A percentile compares a stretch with the other conserved stretches of the same genome.
phyloP scores from a whole-genome alignment of 2,329 filamentous ascomycete genomes.

The Cladosporium velox region DNA sequence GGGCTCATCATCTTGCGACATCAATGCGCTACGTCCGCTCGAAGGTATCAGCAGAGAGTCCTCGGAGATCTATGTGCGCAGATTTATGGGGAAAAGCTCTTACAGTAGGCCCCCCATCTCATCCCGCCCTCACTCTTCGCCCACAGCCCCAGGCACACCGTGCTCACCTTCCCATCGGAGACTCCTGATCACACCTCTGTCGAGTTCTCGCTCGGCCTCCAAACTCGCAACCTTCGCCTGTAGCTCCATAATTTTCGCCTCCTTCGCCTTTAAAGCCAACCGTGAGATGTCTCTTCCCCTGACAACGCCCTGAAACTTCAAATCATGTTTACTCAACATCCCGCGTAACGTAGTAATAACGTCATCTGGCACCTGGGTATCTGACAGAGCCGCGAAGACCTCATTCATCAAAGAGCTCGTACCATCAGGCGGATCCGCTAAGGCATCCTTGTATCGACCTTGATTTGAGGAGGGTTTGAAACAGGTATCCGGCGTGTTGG shows the following conservation, averaged over 20 bases:
- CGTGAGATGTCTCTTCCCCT: constrained; percentile 67
- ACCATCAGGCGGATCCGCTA: constrained; percentile 30
- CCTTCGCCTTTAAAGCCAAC: constrained; percentile 62
- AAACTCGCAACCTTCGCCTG: constrained; percentile 63
- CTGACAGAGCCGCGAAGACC: constrained; percentile 28
- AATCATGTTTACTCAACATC: constrained; percentile 58
- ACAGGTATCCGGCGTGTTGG: not conserved
- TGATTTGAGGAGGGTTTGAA: constrained; percentile 28
- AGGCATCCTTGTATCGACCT: constrained; percentile 30
- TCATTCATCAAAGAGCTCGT: constrained; percentile 30
- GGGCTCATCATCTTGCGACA: no score
- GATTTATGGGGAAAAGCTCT: not conserved
- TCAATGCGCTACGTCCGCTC: not conserved
- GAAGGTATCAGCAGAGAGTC: not conserved
- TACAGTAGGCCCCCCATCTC: not conserved
- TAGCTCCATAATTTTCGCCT: constrained; percentile 66
- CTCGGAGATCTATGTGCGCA: not conserved
- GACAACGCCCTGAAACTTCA: constrained; percentile 61
- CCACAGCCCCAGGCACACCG: not conserved
- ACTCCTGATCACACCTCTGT: constrained; percentile 52
- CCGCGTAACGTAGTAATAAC: constrained; percentile 42
- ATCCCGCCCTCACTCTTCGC: not conserved
- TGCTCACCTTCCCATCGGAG: constrained; percentile 37
- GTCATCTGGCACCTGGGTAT: constrained; percentile 26
- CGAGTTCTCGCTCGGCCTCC: constrained; percentile 58